Percentiles rank a stretch among this genome's conserved stretches.
Conservation (phyloP, 179 eudicot species). For the Beta macrorhiza region DNA sequence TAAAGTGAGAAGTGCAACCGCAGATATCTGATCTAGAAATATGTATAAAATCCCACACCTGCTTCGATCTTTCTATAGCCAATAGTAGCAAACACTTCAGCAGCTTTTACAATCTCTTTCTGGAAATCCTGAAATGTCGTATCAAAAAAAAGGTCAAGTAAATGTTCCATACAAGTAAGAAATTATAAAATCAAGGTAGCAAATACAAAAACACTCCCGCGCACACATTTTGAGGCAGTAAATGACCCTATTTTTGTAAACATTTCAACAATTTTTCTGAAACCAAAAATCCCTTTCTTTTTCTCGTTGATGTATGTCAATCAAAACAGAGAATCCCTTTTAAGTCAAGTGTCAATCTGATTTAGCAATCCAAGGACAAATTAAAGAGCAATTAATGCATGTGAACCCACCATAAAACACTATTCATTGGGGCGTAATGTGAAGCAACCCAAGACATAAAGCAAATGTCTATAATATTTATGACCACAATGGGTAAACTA, state of each 20-base stretch:
- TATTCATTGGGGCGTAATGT: background rate
- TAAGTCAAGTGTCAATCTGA: background rate
- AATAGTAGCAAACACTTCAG: conserved; percentile 74
- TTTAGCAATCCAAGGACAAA: background rate
- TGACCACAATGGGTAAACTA: background rate
- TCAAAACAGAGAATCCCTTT: background rate
- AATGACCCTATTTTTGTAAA: background rate
- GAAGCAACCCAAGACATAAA: background rate
- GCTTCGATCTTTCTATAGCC: conserved; percentile 82
- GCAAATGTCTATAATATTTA: background rate
- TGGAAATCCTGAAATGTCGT: conserved; percentile 73
- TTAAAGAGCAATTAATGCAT: background rate
- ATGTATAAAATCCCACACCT: conserved; percentile 35
- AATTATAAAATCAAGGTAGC: background rate
- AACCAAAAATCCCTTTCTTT: background rate
- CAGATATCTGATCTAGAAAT: background rate
- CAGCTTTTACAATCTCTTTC: conserved; percentile 82
- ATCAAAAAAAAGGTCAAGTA: conserved; percentile 1
- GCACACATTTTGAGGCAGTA: background rate
- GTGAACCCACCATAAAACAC: background rate
- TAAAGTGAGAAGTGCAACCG: background rate
- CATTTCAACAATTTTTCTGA: background rate
- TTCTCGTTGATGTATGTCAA: background rate
- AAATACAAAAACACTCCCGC: background rate
- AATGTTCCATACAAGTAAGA: background rate